Percentiles rank a stretch among this genome's conserved stretches.
phyloP scores from a whole-genome alignment of 129 eudicot genomes.

The carrot (Daucus carota) region DNA sequence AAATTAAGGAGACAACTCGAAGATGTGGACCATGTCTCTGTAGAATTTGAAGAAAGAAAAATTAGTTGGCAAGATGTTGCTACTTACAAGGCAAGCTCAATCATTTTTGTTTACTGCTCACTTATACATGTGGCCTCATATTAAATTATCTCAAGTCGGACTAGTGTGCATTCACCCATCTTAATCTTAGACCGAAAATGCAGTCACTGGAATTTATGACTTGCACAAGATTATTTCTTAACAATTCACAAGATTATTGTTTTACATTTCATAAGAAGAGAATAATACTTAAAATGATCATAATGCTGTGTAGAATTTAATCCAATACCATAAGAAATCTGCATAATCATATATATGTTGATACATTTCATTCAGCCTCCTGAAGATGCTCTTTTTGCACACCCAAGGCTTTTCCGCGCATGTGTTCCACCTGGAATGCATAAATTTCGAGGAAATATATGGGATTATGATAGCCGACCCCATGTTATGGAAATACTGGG shows the following conservation, averaged over 20 bases:
- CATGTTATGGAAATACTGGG: slow-evolving; percentile 77
- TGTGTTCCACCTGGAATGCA: slow-evolving; percentile 99
- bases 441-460: slow-evolving; percentile 83
- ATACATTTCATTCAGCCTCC: slow-evolving; percentile 65
- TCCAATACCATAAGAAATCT: neutral
- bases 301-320: neutral
- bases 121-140: neutral
- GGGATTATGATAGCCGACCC: slow-evolving; percentile 84
- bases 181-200: neutral
- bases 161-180: neutral
- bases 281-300: neutral
- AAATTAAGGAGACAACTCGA: slow-evolving; percentile 91
- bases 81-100: slow-evolving; percentile 61
- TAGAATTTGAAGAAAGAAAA: slow-evolving; percentile 82
- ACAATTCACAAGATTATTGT: too few species aligned
- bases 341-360: neutral
- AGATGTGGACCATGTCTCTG: slow-evolving; percentile 94
- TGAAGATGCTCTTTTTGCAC: slow-evolving; percentile 94
- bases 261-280: neutral
- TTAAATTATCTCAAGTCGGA: neutral
- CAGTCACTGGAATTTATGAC: neutral
- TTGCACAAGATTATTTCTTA: neutral
- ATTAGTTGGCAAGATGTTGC: slow-evolving; percentile 97
- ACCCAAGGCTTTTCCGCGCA: slow-evolving; percentile 94
- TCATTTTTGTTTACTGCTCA: neutral